phyloP scores from a whole-genome alignment of 106 monocot species.

The Apostasia ramifera region DNA sequence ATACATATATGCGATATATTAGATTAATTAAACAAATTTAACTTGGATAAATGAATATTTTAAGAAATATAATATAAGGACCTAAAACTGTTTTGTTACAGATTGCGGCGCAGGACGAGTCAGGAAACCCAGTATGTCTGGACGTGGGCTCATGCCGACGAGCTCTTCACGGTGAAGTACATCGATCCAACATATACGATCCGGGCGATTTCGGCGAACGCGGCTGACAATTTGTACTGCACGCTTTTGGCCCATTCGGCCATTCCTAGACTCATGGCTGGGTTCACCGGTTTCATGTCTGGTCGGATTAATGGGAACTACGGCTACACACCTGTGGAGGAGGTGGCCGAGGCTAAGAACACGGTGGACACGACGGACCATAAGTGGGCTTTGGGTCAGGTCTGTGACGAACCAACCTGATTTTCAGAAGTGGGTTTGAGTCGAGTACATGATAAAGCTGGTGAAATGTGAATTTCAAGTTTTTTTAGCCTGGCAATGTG shows the following conservation, averaged over 20 bases:
- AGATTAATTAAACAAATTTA: too few relatives aligned
- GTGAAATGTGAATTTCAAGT: too few relatives aligned
- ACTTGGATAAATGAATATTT: too few relatives aligned
- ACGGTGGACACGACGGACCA: conserved; percentile 61
- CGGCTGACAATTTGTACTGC: conserved; percentile 72
- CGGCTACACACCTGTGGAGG: conserved; percentile 73
- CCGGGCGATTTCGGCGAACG: conserved; percentile 77
- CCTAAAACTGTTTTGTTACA: background rate
- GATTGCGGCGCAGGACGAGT: conserved; percentile 53
- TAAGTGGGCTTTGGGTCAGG: conserved; percentile 92
- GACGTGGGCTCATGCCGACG: conserved; percentile 62
- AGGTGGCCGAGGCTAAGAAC: conserved; percentile 49
- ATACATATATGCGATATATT: too few relatives aligned
- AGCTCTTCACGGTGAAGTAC: conserved; percentile 79
- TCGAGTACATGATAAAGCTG: too few relatives aligned
- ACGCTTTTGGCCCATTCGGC: conserved; percentile 84
- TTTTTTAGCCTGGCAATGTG: too few relatives aligned
- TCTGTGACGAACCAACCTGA: conserved; percentile 88
- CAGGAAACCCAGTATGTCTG: conserved; percentile 60
- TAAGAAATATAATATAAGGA: too few relatives aligned
- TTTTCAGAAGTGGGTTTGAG: conserved; percentile 42
- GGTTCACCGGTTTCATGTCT: conserved; percentile 79
- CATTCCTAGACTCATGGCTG: conserved; percentile 84
- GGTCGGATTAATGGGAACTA: conserved; percentile 82
- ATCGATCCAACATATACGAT: conserved; percentile 96